A percentile compares a stretch with the other conserved stretches of the same genome.
These are phyloP conservation scores for Zoysia japonica DNA, from an alignment of 176 grass and related monocot species.

Conservation along the genomic window DNA sequence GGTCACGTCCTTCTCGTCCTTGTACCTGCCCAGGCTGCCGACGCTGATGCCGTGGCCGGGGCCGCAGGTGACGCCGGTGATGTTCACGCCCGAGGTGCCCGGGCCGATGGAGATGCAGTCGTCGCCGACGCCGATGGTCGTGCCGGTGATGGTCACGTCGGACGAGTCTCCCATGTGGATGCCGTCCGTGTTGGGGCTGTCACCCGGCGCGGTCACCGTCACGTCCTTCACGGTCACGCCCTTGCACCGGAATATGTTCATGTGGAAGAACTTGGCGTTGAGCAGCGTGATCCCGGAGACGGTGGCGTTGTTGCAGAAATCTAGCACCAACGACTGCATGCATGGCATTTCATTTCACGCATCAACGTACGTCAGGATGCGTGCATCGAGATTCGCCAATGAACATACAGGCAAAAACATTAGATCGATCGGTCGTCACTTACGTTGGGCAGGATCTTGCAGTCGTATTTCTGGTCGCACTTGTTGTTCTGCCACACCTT, in stretches of 20 bases:
- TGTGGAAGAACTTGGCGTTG: slow-evolving; percentile 69
- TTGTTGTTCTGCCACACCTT: slow-evolving; percentile 51
- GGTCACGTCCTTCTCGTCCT: slow-evolving; percentile 65
- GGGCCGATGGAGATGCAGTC: slow-evolving; percentile 51
- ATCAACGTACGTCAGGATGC: not conserved
- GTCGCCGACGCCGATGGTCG: slow-evolving; percentile 33
- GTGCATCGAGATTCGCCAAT: not conserved
- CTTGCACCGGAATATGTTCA: slow-evolving; percentile 53
- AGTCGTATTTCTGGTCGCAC: slow-evolving; percentile 51
- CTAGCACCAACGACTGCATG: slow-evolving; percentile 52
- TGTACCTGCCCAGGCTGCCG: slow-evolving; percentile 61
- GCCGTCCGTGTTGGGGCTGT: slow-evolving; percentile 65
- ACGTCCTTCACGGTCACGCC: slow-evolving; percentile 41
- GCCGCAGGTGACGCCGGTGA: slow-evolving; percentile 60
- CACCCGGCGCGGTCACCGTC: slow-evolving; percentile 43
- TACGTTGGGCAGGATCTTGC: slow-evolving; percentile 65
- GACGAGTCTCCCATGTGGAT: slow-evolving; percentile 58
- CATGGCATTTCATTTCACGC: not conserved
- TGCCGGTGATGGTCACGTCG: slow-evolving; percentile 46
- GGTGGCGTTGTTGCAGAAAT: slow-evolving; percentile 32
- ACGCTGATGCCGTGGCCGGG: slow-evolving; percentile 80
- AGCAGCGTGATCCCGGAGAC: slow-evolving; percentile 43
- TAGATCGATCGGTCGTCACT: not conserved
- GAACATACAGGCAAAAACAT: not conserved
- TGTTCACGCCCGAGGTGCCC: slow-evolving; percentile 25